A percentile compares a stretch with the other conserved stretches of the same genome.
Conservation (phyloP, 2,329 filamentous ascomycete genomes). For the Phialophora expanda region DNA sequence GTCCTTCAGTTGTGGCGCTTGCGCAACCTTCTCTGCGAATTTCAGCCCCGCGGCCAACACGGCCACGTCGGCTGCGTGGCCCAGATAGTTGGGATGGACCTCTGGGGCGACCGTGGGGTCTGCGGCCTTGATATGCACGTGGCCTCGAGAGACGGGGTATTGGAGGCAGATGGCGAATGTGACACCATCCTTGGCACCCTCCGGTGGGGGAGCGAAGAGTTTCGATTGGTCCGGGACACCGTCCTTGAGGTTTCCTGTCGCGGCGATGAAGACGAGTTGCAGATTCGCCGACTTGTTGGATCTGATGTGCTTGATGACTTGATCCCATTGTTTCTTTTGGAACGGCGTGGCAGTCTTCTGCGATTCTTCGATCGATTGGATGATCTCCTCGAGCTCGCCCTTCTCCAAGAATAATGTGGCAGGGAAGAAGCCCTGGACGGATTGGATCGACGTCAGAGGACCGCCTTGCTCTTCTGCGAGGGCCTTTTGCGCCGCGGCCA, state of each 20-base stretch:
- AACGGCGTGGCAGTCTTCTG: slow-evolving; percentile 41
- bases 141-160: slow-evolving; percentile 58
- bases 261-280: slow-evolving; percentile 45
- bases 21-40: slow-evolving; percentile 26
- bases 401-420: slow-evolving; percentile 44
- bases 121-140: slow-evolving; percentile 51
- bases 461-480: slow-evolving; percentile 43
- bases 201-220: slow-evolving; percentile 44
- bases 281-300: slow-evolving; percentile 47
- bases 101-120: slow-evolving; percentile 46
- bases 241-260: slow-evolving; percentile 42
- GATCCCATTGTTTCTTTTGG: slow-evolving; percentile 46
- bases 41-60: slow-evolving; percentile 44
- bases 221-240: slow-evolving; percentile 52
- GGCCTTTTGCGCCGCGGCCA: slow-evolving; percentile 44
- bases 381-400: slow-evolving; percentile 43
- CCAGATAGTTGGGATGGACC: slow-evolving; percentile 54
- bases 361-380: slow-evolving; percentile 42
- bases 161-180: slow-evolving; percentile 57
- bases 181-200: slow-evolving; percentile 54
- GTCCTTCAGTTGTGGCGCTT: slow-evolving; percentile 22
- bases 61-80: slow-evolving; percentile 50
- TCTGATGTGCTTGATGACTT: slow-evolving; percentile 44
- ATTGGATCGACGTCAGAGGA: slow-evolving; percentile 43
- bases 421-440: slow-evolving; percentile 47